phyloP scores from a whole-genome alignment of 305 asterid genomes.

The Fraxinus greggii region DNA sequence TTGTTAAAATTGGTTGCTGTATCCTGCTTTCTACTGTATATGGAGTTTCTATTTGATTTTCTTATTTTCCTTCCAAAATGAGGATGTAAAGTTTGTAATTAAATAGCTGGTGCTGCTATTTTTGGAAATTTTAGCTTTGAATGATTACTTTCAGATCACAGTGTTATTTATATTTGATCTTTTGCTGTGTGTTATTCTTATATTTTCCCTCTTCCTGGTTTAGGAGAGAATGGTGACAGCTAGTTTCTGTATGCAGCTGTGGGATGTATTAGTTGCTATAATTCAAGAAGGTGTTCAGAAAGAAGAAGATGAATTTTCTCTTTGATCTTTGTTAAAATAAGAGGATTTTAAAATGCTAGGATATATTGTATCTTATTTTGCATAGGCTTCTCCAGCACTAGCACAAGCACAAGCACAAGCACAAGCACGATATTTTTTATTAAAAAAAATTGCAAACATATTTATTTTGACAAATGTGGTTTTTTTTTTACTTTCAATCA shows the following conservation, averaged over 20 bases:
- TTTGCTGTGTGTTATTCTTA: slow-evolving; percentile 7
- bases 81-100: neutral
- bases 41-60: neutral
- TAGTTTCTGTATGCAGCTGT: slow-evolving; percentile 14
- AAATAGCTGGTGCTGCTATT: neutral
- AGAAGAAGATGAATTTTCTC: neutral
- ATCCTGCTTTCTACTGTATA: slow-evolving; percentile 11
- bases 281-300: neutral
- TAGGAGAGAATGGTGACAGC: slow-evolving; percentile 4
- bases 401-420: neutral
- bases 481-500: neutral
- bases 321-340: neutral
- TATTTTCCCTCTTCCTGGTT: neutral
- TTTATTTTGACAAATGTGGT: neutral
- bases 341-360: neutral
- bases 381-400: neutral
- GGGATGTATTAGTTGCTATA: neutral
- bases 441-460: neutral
- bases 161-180: neutral
- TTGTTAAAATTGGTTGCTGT: neutral
- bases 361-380: no score
- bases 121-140: neutral
- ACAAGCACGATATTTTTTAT: neutral
- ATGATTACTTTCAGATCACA: neutral
- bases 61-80: neutral